Evolutionary conservation across 176 grass and related monocot genomes (phyloP).

Genomic region (bread wheat (Triticum aestivum)): DNA sequence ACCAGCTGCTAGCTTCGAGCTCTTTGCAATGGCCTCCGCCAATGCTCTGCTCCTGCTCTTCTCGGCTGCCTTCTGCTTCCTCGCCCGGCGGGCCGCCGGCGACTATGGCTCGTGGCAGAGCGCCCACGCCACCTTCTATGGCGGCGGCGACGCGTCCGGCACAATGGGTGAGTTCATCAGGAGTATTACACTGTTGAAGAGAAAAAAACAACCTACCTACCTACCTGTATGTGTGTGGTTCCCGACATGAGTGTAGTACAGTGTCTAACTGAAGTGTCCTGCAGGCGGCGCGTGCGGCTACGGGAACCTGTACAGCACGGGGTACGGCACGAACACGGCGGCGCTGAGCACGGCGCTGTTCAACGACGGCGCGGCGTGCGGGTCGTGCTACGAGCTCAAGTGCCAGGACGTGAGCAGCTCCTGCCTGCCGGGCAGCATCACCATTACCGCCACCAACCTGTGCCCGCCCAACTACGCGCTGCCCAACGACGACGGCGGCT

Average conservation of each 20-base stretch:
- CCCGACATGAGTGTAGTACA: no score
- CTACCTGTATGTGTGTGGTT: not conserved
- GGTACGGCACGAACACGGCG: slow-evolving; percentile 77
- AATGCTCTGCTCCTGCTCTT: slow-evolving; percentile 46
- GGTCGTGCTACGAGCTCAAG: slow-evolving; percentile 69
- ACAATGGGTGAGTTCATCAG: slow-evolving; percentile 59
- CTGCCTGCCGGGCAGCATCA: slow-evolving; percentile 6
- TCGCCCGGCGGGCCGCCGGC: slow-evolving; percentile 23
- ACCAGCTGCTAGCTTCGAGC: not conserved
- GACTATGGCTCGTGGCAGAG: slow-evolving; percentile 67
- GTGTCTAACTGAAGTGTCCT: not conserved
- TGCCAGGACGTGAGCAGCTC: slow-evolving; percentile 39
- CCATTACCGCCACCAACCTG: not conserved
- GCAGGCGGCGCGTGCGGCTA: slow-evolving; percentile 29
- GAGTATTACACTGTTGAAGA: not conserved
- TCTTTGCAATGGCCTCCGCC: slow-evolving; percentile 43
- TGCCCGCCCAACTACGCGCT: slow-evolving; percentile 45
- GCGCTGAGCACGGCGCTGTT: slow-evolving; percentile 96
- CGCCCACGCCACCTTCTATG: slow-evolving; percentile 89
- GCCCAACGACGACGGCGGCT: slow-evolving; percentile 81
- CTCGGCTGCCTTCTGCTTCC: slow-evolving; percentile 27
- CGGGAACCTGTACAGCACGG: slow-evolving; percentile 47
- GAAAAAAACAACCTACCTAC: no score
- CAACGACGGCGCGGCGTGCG: slow-evolving; percentile 73
- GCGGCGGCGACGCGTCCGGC: slow-evolving; percentile 77